Percentiles rank a stretch among this genome's conserved stretches.
Evolutionary conservation across 2,329 filamentous ascomycete species (phyloP).

Genomic region (Venturia pyrina): DNA sequence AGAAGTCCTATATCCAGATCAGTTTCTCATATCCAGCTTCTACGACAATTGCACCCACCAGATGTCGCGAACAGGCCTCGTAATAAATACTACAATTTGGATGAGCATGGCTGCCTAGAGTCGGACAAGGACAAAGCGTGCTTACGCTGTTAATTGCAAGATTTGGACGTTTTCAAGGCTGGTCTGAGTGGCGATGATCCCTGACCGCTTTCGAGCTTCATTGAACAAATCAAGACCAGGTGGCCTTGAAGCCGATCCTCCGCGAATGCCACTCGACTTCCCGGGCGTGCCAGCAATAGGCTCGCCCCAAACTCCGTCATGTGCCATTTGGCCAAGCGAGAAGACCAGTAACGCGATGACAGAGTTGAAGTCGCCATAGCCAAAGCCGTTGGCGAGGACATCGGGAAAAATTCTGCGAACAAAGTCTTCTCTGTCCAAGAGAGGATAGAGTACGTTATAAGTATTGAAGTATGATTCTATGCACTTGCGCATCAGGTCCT

Average conservation of each 20-base stretch:
- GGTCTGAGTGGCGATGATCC: slow-evolving; percentile 45
- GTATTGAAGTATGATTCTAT: slow-evolving; percentile 49
- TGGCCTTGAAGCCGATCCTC: slow-evolving; percentile 39
- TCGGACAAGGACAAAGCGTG: slow-evolving; percentile 11
- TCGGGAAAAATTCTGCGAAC: slow-evolving; percentile 30
- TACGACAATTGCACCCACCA: slow-evolving; percentile 28
- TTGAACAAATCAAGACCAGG: slow-evolving; percentile 53
- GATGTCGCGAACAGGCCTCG: slow-evolving; percentile 41
- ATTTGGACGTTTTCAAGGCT: slow-evolving; percentile 51
- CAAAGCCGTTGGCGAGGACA: slow-evolving; percentile 40
- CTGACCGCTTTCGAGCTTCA: slow-evolving; percentile 50
- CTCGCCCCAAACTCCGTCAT: slow-evolving; percentile 39
- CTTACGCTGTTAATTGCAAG: slow-evolving; percentile 45
- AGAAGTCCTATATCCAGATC: slow-evolving; percentile 42
- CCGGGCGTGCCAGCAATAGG: slow-evolving; percentile 33
- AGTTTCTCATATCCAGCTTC: slow-evolving; percentile 3
- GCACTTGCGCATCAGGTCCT: slow-evolving; percentile 41
- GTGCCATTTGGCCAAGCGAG: slow-evolving; percentile 48
- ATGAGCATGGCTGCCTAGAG: slow-evolving; percentile 7
- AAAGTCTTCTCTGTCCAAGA: slow-evolving; percentile 49
- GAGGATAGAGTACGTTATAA: slow-evolving; percentile 49
- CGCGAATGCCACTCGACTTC: slow-evolving; percentile 42
- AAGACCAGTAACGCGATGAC: slow-evolving; percentile 48
- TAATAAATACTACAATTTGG: slow-evolving; percentile 38
- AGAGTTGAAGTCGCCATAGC: slow-evolving; percentile 37